Evolutionary conservation across 768 basidiomycete genomes (phyloP), one percentile per base, ranked within the genome.

Genomic region (Mycena rebaudengoi): DNA sequence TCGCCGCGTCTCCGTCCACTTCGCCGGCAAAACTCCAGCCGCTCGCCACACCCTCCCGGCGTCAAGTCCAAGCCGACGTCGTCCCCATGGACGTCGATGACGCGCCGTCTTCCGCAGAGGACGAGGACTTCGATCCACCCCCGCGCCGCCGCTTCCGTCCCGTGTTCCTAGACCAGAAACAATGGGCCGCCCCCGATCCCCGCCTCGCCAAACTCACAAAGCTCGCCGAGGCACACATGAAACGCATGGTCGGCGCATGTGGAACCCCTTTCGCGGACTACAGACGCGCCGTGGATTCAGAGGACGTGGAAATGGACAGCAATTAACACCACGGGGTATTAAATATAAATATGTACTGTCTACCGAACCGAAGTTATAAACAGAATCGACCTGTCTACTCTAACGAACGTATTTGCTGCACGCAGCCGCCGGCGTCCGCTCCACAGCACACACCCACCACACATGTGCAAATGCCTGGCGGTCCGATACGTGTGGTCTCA

Each of bases 131-230:
- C 52, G 68, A 45, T 4, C 52, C 62, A 2, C 51, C 46, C 10
- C 64, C 69, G n/a, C 73, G 73, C 29, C 77, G 79, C 7, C 81
- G 84, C 8, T 86, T 84, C 66, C 76, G 82, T 11, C 80, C 85
- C 8, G 76, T 85, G 14, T 86, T 85, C 71, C 73, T 79, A 3
- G 84, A 85, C 64, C 79, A 81, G n/a, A 69, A 77, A 50, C 83
- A 86, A 45, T 86, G 85, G 85, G 75, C 71, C 25, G 72, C 73
- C 28, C 68, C 71, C 30, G 85, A 86, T 66, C 82, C 76, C 32
- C 74, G 79, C 26, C 46, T 81, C 16, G 72, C 41, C 16, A 29
- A 46, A 40, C 37, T 64, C 43, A 40, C 52, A 12, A 13, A 20
- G 6, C 40, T 23, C 26, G 48, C 58, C 10, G 48, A 21, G 35